Evolutionary conservation across 1,284 basidiomycete species (phyloP), one percentile per base, ranked within the genome.

Genomic region (Exobasidium cylindrosporum): DNA sequence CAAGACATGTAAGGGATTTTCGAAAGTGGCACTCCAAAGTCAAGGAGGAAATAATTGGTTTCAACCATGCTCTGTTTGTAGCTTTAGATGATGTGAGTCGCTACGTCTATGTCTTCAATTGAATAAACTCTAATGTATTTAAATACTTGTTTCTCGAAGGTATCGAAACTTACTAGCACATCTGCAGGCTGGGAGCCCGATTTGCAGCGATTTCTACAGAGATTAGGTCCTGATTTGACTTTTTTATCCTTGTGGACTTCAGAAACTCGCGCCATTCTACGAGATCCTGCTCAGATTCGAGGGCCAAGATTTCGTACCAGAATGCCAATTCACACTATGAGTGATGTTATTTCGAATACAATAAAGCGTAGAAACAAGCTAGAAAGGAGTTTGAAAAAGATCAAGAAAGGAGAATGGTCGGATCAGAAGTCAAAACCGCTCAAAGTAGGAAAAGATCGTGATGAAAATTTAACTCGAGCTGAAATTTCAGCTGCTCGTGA

Each of bases 151-250:
- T 49, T 76, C 5, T 71, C 74, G 54, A 73, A 78, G 31, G 74
- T 69, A 61, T 76, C 77, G 13, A 65, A 69, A 6, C 57, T 77
- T 17, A 77, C 76, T 2, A 64, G 70, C 10, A 68, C 65, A 23
- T 76, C 74, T 1, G 72, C 76, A 1, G 77, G 77, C 26, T 79
- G 77, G 77, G 77, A 79, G 43, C 62, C 72, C 26, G 74, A 76
- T 35, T 58, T 79, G 44, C 61, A 77, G 14, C 65, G 75, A 1
- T 57, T 78, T 23, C 60, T 79, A 11, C 76, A 78, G 58, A 70
- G 76, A 45, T 68, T 66, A 44, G 77, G 77, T 3, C 69, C 72
- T 0, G 53, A 66, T 13, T 61, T 78, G 26, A 66, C 65, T 10
- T 64, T 75, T 50, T 60, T 79, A 2, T 75, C 72, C 4, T 63